Conservation (phyloP, 352 stramenopile genomes). For the Phytophthora pistaciae region DNA sequence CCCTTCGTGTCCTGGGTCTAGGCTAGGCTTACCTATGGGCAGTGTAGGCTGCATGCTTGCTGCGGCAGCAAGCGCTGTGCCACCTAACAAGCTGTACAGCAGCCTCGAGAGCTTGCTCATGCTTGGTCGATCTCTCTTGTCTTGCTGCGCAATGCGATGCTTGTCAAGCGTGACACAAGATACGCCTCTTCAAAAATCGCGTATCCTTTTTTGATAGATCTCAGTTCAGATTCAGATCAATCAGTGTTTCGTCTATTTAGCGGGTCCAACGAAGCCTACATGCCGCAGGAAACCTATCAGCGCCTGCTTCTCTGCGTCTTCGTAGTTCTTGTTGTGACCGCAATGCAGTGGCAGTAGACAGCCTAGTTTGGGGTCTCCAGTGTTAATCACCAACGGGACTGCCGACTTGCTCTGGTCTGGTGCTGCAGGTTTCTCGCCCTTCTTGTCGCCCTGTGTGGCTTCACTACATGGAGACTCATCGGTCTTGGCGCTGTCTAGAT, state of each 20-base stretch:
- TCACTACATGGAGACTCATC: slow-evolving; percentile 11
- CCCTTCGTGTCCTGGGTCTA: no score
- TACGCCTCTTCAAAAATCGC: slow-evolving; percentile 33
- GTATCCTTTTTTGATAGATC: slow-evolving; percentile 10
- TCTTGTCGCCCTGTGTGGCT: slow-evolving; percentile 16
- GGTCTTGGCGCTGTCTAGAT: slow-evolving; percentile 40
- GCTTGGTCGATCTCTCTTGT: background rate
- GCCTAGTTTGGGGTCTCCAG: slow-evolving; percentile 48
- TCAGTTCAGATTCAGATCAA: slow-evolving; percentile 12
- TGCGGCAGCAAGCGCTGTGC: background rate
- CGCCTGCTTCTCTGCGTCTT: slow-evolving; percentile 74
- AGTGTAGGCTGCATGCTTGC: slow-evolving; percentile 22
- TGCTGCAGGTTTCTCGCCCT: background rate
- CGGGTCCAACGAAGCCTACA: slow-evolving; percentile 42
- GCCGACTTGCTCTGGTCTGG: slow-evolving; percentile 14
- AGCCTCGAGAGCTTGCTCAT: slow-evolving; percentile 13
- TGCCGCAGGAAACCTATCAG: slow-evolving; percentile 68
- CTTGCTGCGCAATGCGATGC: slow-evolving; percentile 9
- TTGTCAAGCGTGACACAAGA: slow-evolving; percentile 27
- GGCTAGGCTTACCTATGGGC: slow-evolving; percentile 15
- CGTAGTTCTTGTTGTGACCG: slow-evolving; percentile 89
- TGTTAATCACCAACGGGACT: slow-evolving; percentile 45
- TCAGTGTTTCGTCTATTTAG: slow-evolving; percentile 31
- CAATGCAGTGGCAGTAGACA: slow-evolving; percentile 80
- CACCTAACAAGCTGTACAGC: slow-evolving; percentile 9